phyloP scores from a whole-genome alignment of 2,329 filamentous ascomycete species.

The Epichloe sp. region DNA sequence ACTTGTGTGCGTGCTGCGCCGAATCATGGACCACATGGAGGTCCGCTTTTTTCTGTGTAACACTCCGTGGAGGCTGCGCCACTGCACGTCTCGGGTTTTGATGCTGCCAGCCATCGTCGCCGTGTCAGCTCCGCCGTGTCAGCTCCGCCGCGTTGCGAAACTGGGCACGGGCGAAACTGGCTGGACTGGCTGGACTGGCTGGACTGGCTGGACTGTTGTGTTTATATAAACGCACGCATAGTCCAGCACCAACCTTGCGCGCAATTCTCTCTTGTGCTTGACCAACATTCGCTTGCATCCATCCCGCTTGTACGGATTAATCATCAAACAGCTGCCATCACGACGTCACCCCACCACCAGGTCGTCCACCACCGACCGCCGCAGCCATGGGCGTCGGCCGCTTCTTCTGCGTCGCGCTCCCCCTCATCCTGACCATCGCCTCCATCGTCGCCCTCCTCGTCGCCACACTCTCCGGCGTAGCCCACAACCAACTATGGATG shows the following conservation, averaged over 20 bases:
- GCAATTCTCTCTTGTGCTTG: background rate
- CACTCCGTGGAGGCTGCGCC: slow-evolving; percentile 3
- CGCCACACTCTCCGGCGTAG: slow-evolving; percentile 40
- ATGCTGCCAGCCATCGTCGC: background rate
- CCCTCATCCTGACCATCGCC: slow-evolving; percentile 63
- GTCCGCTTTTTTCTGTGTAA: background rate
- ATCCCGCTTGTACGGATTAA: background rate
- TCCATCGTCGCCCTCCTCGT: slow-evolving; percentile 58
- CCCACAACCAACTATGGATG: slow-evolving; percentile 42
- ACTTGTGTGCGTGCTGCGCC: background rate
- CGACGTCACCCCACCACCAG: background rate
- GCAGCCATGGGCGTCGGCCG: slow-evolving; percentile 52
- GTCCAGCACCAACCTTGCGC: background rate
- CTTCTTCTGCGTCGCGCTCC: slow-evolving; percentile 76
- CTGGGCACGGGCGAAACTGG: too few relatives aligned
- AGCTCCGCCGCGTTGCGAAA: background rate
- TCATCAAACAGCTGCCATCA: background rate
- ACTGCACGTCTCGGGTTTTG: slow-evolving; percentile 1
- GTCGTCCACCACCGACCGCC: slow-evolving; percentile 6
- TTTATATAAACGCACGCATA: background rate
- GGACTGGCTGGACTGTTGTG: background rate
- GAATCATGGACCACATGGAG: background rate
- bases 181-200: too few relatives aligned
- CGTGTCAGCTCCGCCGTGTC: background rate
- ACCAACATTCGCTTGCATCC: background rate